Evolutionary conservation across 345 rosid genomes (phyloP), one percentile per base, ranked within the genome.

Genomic region (Eucalyptus polybractea): DNA sequence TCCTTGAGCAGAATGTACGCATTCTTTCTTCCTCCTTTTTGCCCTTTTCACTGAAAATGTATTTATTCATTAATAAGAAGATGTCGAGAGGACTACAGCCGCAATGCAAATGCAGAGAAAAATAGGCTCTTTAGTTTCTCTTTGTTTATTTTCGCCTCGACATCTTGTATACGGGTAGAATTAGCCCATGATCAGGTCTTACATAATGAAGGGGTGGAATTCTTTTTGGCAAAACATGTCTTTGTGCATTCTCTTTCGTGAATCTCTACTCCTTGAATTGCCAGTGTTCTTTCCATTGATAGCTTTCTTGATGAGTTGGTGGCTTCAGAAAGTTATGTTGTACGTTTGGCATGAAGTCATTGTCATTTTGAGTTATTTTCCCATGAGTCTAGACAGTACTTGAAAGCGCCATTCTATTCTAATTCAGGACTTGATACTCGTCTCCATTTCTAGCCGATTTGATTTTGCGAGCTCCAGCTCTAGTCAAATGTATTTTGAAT

Each of bases 61-160:
- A 92, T 95, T 93, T 92, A 81, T 94, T 95, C 88, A 89, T 89
- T 88, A 89, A 89, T 91, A 92, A 94, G 53, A 53, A 31, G 86
- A 80, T 24, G 81, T 37, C 60, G 12, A 53, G 86, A 25, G 27
- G 31, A 58, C 76, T 33, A 29, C 87, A 49, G 44, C 87, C 0
- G 62, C 62, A 51, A 42, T 51, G 83, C 45, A 72, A 72, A 37
- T 72, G 83, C 83, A 21, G 83, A 37, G 83, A 37, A 72, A 65
- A 37, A 37, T 69, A 69, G 80, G 80, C 80, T 31, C 80, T 37
- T 72, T 9, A 72, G 45, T 19, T 72, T 72, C 81, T 37, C 81
- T 72, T 72, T 7, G 80, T 8, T 69, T 31, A 53, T 31, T 31
- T 31, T 72, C 27, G 83, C 83, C 25, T 21, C 7, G 83, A 72